A percentile compares a stretch with the other conserved stretches of the same genome.
phyloP scores from a whole-genome alignment of 768 basidiomycete genomes.

The Chiua virens region DNA sequence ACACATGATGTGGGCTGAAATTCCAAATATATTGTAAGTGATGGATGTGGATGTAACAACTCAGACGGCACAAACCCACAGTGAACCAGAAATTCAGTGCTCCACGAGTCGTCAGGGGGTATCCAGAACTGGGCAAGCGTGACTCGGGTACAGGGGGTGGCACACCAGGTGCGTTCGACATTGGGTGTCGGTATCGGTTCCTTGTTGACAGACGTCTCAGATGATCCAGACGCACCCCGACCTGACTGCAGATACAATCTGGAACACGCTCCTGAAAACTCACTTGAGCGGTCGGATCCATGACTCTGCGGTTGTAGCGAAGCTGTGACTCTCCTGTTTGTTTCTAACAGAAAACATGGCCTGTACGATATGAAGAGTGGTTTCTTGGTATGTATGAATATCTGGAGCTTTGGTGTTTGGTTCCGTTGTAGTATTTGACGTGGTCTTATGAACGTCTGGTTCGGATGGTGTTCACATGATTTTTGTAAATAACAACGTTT shows the following conservation, averaged over 20 bases:
- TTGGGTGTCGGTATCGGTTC: background rate
- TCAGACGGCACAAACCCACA: background rate
- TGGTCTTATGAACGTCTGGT: too few species aligned
- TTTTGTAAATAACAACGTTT: too few species aligned
- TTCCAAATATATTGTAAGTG: background rate
- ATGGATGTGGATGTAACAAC: too few species aligned
- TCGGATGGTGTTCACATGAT: too few species aligned
- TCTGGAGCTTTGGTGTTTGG: too few species aligned
- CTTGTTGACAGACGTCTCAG: background rate
- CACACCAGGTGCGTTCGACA: slow-evolving; percentile 2
- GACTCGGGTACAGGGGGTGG: background rate
- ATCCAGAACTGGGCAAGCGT: slow-evolving; percentile 2
- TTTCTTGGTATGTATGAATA: too few species aligned
- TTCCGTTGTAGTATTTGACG: too few species aligned
- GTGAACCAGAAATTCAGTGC: background rate
- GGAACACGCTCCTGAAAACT: background rate
- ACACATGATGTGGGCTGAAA: background rate
- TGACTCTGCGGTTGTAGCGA: background rate
- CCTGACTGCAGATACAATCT: slow-evolving; percentile 1
- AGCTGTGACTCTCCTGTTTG: background rate
- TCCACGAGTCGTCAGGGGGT: background rate
- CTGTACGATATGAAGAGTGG: too few species aligned
- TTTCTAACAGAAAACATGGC: too few species aligned
- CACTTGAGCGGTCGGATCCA: background rate
- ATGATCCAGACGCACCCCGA: slow-evolving; percentile 1